A percentile compares a stretch with the other conserved stretches of the same genome.
phyloP scores from a whole-genome alignment of 2,329 filamentous ascomycete genomes.

The Diaporthe humulicola region DNA sequence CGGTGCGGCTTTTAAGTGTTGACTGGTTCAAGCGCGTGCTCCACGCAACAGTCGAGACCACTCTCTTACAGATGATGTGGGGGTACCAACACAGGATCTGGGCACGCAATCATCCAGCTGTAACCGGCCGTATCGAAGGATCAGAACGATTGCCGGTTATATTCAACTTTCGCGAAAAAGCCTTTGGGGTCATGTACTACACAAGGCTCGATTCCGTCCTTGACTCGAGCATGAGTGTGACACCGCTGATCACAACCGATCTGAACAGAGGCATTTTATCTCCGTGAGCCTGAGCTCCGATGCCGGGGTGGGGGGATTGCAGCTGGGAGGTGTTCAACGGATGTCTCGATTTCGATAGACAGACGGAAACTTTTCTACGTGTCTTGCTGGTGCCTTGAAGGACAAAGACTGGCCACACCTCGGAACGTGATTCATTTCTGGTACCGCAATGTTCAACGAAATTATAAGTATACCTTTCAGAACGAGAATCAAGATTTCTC shows the following conservation, averaged over 20 bases:
- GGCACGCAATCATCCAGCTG: not conserved
- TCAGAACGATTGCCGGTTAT: not conserved
- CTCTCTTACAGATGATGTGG: not conserved
- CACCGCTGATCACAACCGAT: not conserved
- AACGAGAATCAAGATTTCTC: too few species aligned
- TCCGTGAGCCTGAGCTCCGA: not conserved
- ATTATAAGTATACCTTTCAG: too few species aligned
- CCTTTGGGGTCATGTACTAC: not conserved
- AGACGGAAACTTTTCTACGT: not conserved
- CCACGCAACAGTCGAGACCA: not conserved
- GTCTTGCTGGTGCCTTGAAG: not conserved
- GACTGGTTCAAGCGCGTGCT: rapidly evolving
- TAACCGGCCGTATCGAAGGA: not conserved
- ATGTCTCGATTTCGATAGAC: too few species aligned
- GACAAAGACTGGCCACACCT: too few species aligned
- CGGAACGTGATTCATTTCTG: too few species aligned
- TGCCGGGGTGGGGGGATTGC: too few species aligned
- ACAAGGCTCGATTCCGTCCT: not conserved
- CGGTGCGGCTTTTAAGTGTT: not conserved
- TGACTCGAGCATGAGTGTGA: not conserved
- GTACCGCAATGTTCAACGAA: too few species aligned
- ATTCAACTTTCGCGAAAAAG: not conserved
- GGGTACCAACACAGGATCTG: not conserved
- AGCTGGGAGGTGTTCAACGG: too few species aligned
- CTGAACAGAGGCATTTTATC: not conserved